These are phyloP conservation scores for Dioscorea dumetorum DNA, from an alignment of 106 monocot genomes.

Conservation along the genomic window DNA sequence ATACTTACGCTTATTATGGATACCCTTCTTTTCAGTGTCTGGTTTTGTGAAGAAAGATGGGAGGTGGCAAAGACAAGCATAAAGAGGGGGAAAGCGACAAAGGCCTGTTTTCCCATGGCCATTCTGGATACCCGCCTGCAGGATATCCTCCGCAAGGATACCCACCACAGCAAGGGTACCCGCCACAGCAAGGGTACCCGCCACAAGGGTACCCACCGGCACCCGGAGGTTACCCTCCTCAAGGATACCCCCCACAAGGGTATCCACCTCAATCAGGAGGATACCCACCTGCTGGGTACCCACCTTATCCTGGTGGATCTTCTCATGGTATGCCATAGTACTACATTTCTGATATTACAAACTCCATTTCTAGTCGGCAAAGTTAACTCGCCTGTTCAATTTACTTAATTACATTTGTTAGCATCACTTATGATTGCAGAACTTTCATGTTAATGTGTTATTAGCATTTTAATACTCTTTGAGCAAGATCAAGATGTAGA, in stretches of 20 bases:
- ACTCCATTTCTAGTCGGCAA: no score
- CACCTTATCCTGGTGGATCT: constrained; percentile 13
- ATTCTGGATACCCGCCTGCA: constrained; percentile 13
- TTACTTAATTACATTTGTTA: no score
- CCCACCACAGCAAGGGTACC: constrained; percentile 8
- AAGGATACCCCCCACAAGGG: constrained; percentile 29
- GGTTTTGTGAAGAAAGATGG: constrained; percentile 5
- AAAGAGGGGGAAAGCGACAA: constrained; percentile 11
- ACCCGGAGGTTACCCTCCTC: constrained; percentile 15
- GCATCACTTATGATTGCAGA: no score
- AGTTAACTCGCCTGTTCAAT: no score
- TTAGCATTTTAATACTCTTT: no score
- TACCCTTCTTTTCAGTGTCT: constrained; percentile 1
- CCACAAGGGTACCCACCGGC: constrained; percentile 36
- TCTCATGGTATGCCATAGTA: constrained; percentile 11
- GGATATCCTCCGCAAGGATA: constrained; percentile 6
- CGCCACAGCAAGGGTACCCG: constrained; percentile 22
- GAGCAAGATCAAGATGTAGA: no score
- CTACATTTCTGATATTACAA: no score
- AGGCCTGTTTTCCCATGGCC: constrained; percentile 25
- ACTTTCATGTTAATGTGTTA: no score
- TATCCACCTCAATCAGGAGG: constrained; percentile 18
- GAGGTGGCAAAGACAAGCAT: constrained; percentile 23
- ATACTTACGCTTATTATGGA: background rate
- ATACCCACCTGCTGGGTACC: constrained; percentile 14